Conservation (phyloP, 2,329 filamentous ascomycete genomes). For the Alternaria triticina region DNA sequence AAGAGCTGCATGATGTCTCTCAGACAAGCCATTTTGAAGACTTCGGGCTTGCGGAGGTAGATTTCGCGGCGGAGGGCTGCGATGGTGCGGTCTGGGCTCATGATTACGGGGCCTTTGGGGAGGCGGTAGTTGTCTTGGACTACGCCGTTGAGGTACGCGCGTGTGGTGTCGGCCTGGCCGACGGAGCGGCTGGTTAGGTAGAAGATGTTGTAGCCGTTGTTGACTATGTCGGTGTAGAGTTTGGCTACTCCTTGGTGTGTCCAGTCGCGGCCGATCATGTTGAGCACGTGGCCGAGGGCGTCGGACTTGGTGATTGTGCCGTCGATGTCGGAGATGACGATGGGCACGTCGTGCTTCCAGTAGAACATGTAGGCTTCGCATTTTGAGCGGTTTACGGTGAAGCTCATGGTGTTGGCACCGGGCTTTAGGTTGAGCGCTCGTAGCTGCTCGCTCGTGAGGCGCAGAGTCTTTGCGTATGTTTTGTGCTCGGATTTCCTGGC, state of each 20-base stretch:
- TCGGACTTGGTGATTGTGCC: slow-evolving; percentile 98
- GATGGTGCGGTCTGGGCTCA: slow-evolving; percentile 93
- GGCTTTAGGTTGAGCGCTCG: slow-evolving; percentile 81
- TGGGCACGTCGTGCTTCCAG: slow-evolving; percentile 88
- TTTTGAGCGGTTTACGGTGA: slow-evolving; percentile 93
- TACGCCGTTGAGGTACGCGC: slow-evolving; percentile 88
- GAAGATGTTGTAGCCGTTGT: slow-evolving; percentile 98
- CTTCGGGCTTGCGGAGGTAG: slow-evolving; percentile 93
- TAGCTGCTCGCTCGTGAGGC: slow-evolving; percentile 92
- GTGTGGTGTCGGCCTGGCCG: slow-evolving; percentile 88
- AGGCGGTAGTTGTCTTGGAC: slow-evolving; percentile 85
- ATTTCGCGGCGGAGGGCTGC: slow-evolving; percentile 90
- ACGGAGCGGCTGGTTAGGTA: slow-evolving; percentile 95
- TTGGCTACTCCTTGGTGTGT: slow-evolving; percentile 97
- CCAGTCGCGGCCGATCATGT: slow-evolving; percentile 97
- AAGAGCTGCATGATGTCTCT: slow-evolving; percentile 93
- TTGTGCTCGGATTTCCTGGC: slow-evolving; percentile 68
- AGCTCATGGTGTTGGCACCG: slow-evolving; percentile 92
- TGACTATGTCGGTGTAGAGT: slow-evolving; percentile 91
- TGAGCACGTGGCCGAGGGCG: slow-evolving; percentile 89
- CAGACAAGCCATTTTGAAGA: slow-evolving; percentile 99
- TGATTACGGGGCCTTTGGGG: slow-evolving; percentile 89
- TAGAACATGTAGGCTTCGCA: slow-evolving; percentile 93
- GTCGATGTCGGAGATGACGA: slow-evolving; percentile 98
- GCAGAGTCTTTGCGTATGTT: slow-evolving; percentile 95